These are phyloP conservation scores for Sugiyamaella mastotermitis DNA, from an alignment of 805 yeast genomes.

Conservation along the genomic window DNA sequence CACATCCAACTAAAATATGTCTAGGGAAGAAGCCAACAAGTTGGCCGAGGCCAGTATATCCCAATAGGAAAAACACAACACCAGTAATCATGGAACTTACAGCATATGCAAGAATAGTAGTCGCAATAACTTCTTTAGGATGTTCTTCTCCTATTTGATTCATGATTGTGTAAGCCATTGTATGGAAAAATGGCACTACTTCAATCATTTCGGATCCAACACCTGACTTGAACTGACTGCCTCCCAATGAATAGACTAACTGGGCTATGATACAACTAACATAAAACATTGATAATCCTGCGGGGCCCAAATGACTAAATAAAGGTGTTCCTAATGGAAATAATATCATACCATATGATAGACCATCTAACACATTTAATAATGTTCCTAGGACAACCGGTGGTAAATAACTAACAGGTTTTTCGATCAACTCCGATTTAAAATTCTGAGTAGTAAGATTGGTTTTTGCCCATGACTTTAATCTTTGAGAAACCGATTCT, in stretches of 20 bases:
- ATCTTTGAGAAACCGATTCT: too few species aligned
- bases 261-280: slow-evolving; percentile 88
- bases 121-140: slow-evolving; percentile 55
- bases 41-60: slow-evolving; percentile 74
- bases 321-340: slow-evolving; percentile 83
- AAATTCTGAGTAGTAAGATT: slow-evolving; percentile 2
- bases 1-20: slow-evolving; percentile 93
- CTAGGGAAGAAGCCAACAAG: slow-evolving; percentile 94
- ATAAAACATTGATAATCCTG: slow-evolving; percentile 92
- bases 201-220: slow-evolving; percentile 98
- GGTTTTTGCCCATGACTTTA: slow-evolving; percentile 4
- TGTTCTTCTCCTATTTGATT: slow-evolving; percentile 45
- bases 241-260: slow-evolving; percentile 81
- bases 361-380: slow-evolving; percentile 83
- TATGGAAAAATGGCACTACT: slow-evolving; percentile 96
- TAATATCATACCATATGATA: slow-evolving; percentile 96
- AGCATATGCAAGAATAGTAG: slow-evolving; percentile 83
- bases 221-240: slow-evolving; percentile 84
- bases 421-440: slow-evolving; percentile 2
- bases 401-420: slow-evolving; percentile 53
- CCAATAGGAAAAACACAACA: slow-evolving; percentile 65
- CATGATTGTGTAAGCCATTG: slow-evolving; percentile 78
- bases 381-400: slow-evolving; percentile 81
- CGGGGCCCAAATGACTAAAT: slow-evolving; percentile 74
- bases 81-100: slow-evolving; percentile 84